Evolutionary conservation across 306 rosid genomes (phyloP).

Genomic region (Rubus idaeus): DNA sequence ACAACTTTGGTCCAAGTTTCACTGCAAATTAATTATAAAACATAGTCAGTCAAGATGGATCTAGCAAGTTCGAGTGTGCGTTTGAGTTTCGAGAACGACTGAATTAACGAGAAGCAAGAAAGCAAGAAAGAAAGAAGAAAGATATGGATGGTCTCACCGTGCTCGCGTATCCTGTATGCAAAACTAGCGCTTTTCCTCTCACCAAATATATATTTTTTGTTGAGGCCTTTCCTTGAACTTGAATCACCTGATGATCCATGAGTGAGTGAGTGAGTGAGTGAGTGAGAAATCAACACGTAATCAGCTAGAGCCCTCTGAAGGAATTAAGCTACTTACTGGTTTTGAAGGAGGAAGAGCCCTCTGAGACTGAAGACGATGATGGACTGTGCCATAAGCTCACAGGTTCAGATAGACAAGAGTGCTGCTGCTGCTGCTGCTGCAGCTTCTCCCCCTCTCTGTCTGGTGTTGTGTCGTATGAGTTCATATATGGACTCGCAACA

Average conservation of each 20-base stretch:
- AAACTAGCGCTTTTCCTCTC: slow-evolving; percentile 40
- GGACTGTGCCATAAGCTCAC: slow-evolving; percentile 33
- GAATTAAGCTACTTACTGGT: slow-evolving; percentile 33
- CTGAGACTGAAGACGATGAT: slow-evolving; percentile 25
- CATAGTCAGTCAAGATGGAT: too few relatives aligned
- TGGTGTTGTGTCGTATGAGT: slow-evolving; percentile 29
- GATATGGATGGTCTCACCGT: slow-evolving; percentile 37
- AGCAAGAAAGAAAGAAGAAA: background rate
- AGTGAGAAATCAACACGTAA: background rate
- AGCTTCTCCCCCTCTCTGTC: background rate
- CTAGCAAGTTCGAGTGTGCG: too few relatives aligned
- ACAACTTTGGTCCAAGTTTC: slow-evolving; percentile 60
- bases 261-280: background rate
- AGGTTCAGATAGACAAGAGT: slow-evolving; percentile 27
- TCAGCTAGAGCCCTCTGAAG: too few relatives aligned
- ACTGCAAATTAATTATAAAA: slow-evolving; percentile 56
- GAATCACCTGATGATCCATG: slow-evolving; percentile 15
- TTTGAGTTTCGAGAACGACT: too few relatives aligned
- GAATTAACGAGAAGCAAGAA: too few relatives aligned
- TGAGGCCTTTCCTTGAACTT: slow-evolving; percentile 25
- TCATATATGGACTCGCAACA: slow-evolving; percentile 31
- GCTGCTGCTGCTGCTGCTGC: slow-evolving; percentile 11
- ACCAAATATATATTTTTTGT: slow-evolving; percentile 14
- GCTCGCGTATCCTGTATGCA: slow-evolving; percentile 58
- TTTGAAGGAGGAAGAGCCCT: slow-evolving; percentile 29